phyloP scores from a whole-genome alignment of 2,329 filamentous ascomycete species.

The Fusarium praegraminearum region DNA sequence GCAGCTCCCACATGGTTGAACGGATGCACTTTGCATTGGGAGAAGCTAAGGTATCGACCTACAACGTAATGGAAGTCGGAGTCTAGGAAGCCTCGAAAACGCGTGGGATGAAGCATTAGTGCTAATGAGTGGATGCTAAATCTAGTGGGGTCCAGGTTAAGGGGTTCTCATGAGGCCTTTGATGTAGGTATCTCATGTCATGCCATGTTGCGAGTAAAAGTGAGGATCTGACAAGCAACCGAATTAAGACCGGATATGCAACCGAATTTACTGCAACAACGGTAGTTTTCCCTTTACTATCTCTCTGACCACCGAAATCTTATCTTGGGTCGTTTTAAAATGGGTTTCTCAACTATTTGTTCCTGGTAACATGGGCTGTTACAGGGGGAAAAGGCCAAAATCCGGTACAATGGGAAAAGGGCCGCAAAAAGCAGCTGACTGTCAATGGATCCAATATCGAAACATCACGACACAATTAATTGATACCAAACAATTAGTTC shows the following conservation, averaged over 20 bases:
- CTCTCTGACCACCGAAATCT: neutral
- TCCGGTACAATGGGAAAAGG: conserved; percentile 41
- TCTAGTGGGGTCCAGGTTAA: conserved; percentile 2
- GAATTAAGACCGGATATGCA: conserved; percentile 29
- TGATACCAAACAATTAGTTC: conserved; percentile 2
- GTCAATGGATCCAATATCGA: conserved; percentile 6
- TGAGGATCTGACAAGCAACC: conserved; percentile 31
- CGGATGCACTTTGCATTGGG: conserved; percentile 24
- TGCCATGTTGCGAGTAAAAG: conserved; percentile 7
- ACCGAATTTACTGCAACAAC: conserved; percentile 32
- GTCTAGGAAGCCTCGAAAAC: conserved; percentile 18
- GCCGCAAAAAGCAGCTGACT: conserved; percentile 43
- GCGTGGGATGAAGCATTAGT: conserved; percentile 29
- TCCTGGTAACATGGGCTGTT: conserved; percentile 29
- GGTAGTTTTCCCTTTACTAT: conserved; percentile 24
- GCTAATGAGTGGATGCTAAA: conserved; percentile 2
- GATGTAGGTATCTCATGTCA: conserved; percentile 21
- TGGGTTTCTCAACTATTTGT: conserved; percentile 13
- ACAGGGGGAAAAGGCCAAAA: conserved; percentile 20
- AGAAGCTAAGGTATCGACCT: conserved; percentile 14
- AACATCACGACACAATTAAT: conserved; percentile 26
- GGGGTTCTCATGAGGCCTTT: conserved; percentile 25
- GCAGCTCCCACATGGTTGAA: conserved; percentile 38
- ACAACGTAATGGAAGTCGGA: neutral
- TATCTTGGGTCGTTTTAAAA: conserved; percentile 25